Evolutionary conservation across 208 protist genomes (phyloP).

Genomic region (Blechomonas ayalai): DNA sequence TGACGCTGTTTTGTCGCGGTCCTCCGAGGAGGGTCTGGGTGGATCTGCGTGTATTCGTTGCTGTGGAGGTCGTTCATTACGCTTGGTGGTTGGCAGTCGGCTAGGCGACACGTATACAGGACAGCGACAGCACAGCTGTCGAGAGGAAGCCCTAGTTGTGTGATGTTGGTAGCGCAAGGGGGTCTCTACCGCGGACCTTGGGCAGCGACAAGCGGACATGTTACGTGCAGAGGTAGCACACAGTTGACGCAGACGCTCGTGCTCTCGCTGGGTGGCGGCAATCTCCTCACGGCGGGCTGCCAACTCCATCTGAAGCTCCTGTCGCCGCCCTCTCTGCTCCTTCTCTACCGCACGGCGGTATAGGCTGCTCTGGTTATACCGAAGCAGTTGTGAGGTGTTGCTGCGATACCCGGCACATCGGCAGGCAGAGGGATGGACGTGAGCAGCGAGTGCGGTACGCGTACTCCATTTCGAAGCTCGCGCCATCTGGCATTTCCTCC

Average conservation of each 20-base stretch:
- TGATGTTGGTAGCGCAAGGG: no score
- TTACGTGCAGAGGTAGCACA: not conserved
- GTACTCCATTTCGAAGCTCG: constrained; percentile 29
- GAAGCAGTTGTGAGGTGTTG: constrained; percentile 69
- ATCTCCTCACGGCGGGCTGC: constrained; percentile 38
- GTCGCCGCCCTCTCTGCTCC: constrained; percentile 49
- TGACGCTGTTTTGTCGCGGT: no score
- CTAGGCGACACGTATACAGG: no score
- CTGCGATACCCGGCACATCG: constrained; percentile 11
- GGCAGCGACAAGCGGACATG: no score
- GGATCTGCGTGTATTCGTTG: no score
- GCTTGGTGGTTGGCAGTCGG: no score
- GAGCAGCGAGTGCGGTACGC: constrained; percentile 11
- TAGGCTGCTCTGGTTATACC: constrained; percentile 27
- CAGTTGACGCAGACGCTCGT: constrained; percentile 1
- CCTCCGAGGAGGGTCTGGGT: no score
- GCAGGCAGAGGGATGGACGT: constrained; percentile 4
- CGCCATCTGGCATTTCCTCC: constrained; percentile 31
- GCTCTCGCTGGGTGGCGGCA: no score
- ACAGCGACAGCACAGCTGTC: no score
- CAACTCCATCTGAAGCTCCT: constrained; percentile 60
- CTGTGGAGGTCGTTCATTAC: no score
- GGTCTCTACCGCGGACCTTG: no score
- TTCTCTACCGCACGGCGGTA: constrained; percentile 35
- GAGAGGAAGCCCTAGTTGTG: no score